phyloP scores from a whole-genome alignment of 73 alveolate species.

The Paramecium primaurelia region DNA sequence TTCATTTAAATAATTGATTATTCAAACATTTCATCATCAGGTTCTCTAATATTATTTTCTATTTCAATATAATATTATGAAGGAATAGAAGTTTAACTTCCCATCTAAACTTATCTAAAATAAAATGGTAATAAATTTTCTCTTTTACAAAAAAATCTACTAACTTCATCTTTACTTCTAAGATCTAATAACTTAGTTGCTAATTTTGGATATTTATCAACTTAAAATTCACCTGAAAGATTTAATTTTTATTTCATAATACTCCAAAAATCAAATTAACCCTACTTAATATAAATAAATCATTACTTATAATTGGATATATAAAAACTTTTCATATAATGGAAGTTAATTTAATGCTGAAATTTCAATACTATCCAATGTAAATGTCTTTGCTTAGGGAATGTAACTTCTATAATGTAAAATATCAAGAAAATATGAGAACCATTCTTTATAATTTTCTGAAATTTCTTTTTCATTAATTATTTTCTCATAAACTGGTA shows the following conservation, averaged over 20 bases:
- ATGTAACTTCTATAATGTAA: not conserved
- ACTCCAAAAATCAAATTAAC: not conserved
- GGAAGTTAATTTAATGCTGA: not conserved
- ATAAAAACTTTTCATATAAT: not conserved
- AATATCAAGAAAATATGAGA: not conserved
- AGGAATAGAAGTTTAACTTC: not conserved
- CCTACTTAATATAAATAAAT: not conserved
- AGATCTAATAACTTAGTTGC: conserved; percentile 27
- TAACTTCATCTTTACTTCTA: not conserved
- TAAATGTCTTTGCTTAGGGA: not conserved
- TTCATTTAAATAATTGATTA: conserved; percentile 26
- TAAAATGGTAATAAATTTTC: conserved; percentile 2
- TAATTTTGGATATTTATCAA: conserved; percentile 26
- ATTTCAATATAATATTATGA: not conserved
- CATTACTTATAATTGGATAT: not conserved
- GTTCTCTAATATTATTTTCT: not conserved
- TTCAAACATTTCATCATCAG: not conserved
- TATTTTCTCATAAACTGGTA: conserved; percentile 33
- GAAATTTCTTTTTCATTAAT: not conserved
- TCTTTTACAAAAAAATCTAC: not conserved
- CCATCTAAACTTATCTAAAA: not conserved
- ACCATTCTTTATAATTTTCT: conserved; percentile 9
- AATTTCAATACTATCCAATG: not conserved
- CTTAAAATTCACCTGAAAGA: not conserved
- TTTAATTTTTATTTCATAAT: not conserved